These are phyloP conservation scores for Arthrobotrys musiformis DNA, from an alignment of 2,329 filamentous ascomycete species.

Conservation along the genomic window DNA sequence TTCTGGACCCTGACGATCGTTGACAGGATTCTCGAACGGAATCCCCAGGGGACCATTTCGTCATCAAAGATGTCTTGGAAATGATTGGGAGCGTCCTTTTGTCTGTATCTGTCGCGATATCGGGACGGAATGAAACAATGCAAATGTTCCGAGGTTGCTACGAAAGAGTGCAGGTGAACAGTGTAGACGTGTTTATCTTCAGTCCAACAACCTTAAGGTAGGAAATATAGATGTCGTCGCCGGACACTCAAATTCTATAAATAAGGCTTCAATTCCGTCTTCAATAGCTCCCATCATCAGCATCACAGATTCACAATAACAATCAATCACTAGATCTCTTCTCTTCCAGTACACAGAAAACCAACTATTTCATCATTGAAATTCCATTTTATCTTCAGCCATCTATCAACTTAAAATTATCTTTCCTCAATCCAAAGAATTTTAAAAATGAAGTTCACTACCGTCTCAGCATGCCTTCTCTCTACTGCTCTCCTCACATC, in stretches of 20 bases:
- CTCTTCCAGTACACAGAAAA: too few relatives aligned
- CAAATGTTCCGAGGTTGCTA: background rate
- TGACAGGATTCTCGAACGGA: slow-evolving; percentile 2
- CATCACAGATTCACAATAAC: background rate
- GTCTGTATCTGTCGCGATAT: slow-evolving; percentile 1
- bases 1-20: background rate
- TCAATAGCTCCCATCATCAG: background rate
- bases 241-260: background rate
- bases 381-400: too few relatives aligned
- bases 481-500: background rate
- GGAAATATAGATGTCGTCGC: background rate
- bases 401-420: background rate
- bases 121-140: background rate
- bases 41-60: background rate
- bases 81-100: background rate
- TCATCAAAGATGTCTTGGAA: background rate
- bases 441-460: slow-evolving; percentile 36
- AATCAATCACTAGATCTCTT: too few relatives aligned
- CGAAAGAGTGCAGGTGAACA: background rate
- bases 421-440: background rate
- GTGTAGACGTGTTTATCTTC: background rate
- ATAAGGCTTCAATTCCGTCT: background rate
- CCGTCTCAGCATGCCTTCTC: slow-evolving; percentile 7
- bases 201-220: background rate
- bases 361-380: too few relatives aligned